Evolutionary conservation across 2,329 filamentous ascomycete genomes (phyloP).

Genomic region (Massarina eburnea): DNA sequence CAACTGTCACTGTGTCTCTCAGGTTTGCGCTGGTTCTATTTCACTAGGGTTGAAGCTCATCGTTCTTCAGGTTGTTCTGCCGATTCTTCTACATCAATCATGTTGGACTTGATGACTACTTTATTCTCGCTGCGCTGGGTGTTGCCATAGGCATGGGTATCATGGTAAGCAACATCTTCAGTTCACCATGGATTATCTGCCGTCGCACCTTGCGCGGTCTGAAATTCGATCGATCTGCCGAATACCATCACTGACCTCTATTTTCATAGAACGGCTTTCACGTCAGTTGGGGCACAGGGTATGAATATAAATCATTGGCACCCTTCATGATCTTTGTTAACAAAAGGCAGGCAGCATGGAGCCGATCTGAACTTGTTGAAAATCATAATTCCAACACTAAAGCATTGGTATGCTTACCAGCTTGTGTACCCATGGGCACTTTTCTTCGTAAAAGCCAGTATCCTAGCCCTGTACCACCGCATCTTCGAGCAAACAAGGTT

Average conservation of each 20-base stretch:
- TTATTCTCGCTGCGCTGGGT: constrained; percentile 14
- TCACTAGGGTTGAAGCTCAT: neutral
- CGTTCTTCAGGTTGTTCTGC: constrained; percentile 13
- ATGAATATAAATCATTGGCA: neutral
- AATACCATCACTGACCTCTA: too few species aligned
- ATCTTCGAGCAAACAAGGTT: constrained; percentile 19
- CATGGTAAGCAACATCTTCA: too few species aligned
- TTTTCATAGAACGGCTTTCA: constrained; percentile 9
- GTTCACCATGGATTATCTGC: too few species aligned
- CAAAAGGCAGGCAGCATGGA: constrained; percentile 9
- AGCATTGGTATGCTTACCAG: constrained; percentile 30
- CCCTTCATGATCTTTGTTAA: neutral
- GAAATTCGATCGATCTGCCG: too few species aligned
- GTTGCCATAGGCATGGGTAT: constrained; percentile 9
- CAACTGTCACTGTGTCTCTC: constrained; percentile 7
- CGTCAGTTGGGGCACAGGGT: constrained; percentile 16
- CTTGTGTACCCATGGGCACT: constrained; percentile 24
- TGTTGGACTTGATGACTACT: constrained; percentile 20
- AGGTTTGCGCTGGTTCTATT: neutral
- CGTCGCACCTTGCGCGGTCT: too few species aligned
- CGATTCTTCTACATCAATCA: constrained; percentile 9
- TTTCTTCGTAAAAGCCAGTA: constrained; percentile 23
- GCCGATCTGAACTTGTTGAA: constrained; percentile 10
- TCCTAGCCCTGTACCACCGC: constrained; percentile 24
- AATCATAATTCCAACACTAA: constrained; percentile 19